Percentiles rank a stretch among this genome's conserved stretches.
These are phyloP conservation scores for Neofusicoccum sp. DNA, from an alignment of 2,329 filamentous ascomycete species.

Conservation along the genomic window DNA sequence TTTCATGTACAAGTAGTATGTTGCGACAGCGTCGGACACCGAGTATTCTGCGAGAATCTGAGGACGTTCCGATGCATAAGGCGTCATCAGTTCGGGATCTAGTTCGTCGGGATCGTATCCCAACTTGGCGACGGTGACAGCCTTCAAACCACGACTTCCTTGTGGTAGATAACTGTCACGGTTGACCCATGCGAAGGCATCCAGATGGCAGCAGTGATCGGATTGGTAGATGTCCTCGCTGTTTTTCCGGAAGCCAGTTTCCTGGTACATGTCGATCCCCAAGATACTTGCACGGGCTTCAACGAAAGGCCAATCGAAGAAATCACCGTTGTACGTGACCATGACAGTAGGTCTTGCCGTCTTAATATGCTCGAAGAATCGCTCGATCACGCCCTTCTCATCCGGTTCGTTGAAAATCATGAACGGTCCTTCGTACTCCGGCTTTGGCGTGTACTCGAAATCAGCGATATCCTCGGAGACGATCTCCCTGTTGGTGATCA, in stretches of 20 bases:
- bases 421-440: conserved; percentile 92
- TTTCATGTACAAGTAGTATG: conserved; percentile 99
- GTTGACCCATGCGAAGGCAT: conserved; percentile 98
- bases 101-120: conserved; percentile 98
- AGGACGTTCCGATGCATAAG: conserved; percentile 77
- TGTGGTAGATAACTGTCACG: conserved; percentile 97
- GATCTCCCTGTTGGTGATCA: conserved; percentile 97
- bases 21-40: conserved; percentile 96
- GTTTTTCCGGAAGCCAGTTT: conserved; percentile 96
- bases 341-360: conserved; percentile 93
- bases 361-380: conserved; percentile 95
- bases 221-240: conserved; percentile 95
- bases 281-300: conserved; percentile 89
- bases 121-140: conserved; percentile 94
- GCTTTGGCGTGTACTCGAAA: conserved; percentile 97
- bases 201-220: conserved; percentile 96
- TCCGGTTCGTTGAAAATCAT: conserved; percentile 98
- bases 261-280: conserved; percentile 98
- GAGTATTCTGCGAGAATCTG: conserved; percentile 97
- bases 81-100: conserved; percentile 96
- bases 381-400: conserved; percentile 81
- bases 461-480: conserved; percentile 96
- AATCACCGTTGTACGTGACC: conserved; percentile 99
- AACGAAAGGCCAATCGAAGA: conserved; percentile 99
- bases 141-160: conserved; percentile 94